Base-by-base conservation (phyloP, 75 land plant genomes). In the Sequoiadendron giganteum region DNA sequence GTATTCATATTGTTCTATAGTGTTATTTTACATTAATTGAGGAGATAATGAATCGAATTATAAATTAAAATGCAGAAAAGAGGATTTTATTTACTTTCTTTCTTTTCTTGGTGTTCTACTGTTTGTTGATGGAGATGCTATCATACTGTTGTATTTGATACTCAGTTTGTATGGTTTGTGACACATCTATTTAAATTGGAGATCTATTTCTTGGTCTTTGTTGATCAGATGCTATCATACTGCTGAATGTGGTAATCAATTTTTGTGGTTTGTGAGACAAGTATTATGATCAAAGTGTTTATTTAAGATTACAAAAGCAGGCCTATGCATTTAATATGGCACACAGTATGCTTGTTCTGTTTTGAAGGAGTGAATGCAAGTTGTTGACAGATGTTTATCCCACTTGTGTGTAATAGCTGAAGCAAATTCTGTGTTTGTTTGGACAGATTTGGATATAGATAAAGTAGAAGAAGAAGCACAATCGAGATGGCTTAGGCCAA, bases 401-500 rank as follows among this genome's bases (percentile, higher is more conserved):
- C 14, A 45, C 45, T 82, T 36, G 39, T 75, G 14, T 75, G 38
- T 34, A 34, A 75, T 75, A 3, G 77, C 38, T 75, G 77, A 75
- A 32, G 30, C n/a, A 43, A 55, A 36, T n/a, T 48, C 21, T 21
- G 25, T 85, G 68, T 55, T 70, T 40, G 21, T 38, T 42, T 86
- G 47, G 38, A 43, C 90, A 95, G 97, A 94, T 86, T 89, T 93
- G 91, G 96, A 95, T 91, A 68, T 95, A 78, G 58, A 21, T 21
- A 89, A n/a, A 65, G 90, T 94, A 32, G 86, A 85, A 90, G 93
- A 91, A 81, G 95, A 95, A 87, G 96, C 97, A 25, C 82, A 40
- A 30, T 47, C 87, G 3, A 93, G 97, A 86, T 96, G 97, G 97
- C 94, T 96, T 40, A 86, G 97, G 73, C 95, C 97, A 30, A 93